Evolutionary conservation across 1,284 basidiomycete genomes (phyloP).

Genomic region (Cutaneotrichosporon cyanovorans): DNA sequence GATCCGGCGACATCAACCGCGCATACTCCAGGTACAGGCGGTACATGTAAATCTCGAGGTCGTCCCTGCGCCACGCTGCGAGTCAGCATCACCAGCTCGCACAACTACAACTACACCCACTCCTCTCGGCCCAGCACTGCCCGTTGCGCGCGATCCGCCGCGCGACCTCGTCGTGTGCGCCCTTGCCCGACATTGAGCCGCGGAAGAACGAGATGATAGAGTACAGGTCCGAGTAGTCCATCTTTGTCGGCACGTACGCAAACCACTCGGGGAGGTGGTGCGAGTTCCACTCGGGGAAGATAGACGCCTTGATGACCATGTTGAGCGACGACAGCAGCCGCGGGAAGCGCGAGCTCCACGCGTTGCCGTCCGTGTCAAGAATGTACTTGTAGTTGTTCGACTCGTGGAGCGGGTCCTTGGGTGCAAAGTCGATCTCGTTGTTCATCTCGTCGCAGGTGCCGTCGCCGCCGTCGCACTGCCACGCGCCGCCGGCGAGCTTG

Average conservation of each 20-base stretch:
- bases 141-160: conserved; percentile 46
- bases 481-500: conserved; percentile 36
- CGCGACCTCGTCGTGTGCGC: conserved; percentile 46
- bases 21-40: conserved; percentile 53
- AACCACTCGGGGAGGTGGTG: conserved; percentile 46
- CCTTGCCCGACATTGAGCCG: conserved; percentile 39
- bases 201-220: conserved; percentile 48
- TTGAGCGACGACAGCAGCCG: conserved; percentile 44
- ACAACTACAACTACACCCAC: conserved; percentile 19
- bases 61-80: conserved; percentile 43
- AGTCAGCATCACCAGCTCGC: conserved; percentile 3
- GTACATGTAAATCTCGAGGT: conserved; percentile 46
- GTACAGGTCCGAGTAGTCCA: conserved; percentile 47
- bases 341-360: conserved; percentile 46
- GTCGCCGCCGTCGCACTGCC: conserved; percentile 45
- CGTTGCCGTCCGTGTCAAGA: conserved; percentile 46
- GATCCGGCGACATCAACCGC: conserved; percentile 49
- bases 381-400: conserved; percentile 46
- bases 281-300: conserved; percentile 48
- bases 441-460: conserved; percentile 45
- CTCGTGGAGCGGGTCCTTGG: conserved; percentile 36
- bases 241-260: conserved; percentile 46
- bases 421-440: conserved; percentile 38
- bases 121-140: conserved; percentile 48
- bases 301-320: conserved; percentile 45